Evolutionary conservation across 352 stramenopile species (phyloP).

Genomic region (Vaucheria bursata): DNA sequence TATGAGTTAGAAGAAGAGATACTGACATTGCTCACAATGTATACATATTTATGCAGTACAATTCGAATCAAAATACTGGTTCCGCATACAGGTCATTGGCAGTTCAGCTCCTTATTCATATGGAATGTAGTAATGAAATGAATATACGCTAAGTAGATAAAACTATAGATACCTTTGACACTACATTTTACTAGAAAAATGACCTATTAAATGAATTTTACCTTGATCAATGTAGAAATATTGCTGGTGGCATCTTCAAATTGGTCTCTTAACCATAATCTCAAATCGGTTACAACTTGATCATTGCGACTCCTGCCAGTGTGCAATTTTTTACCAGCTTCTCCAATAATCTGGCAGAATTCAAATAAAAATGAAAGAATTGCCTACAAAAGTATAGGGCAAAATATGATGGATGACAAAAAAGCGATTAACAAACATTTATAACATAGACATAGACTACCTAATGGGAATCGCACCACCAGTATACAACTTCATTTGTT

Average conservation of each 20-base stretch:
- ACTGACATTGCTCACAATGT: too few relatives aligned
- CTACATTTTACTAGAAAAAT: too few relatives aligned
- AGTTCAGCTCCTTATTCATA: background rate
- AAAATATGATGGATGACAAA: too few relatives aligned
- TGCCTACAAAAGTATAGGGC: too few relatives aligned
- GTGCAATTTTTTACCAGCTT: conserved; percentile 92
- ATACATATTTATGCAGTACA: too few relatives aligned
- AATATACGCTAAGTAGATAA: too few relatives aligned
- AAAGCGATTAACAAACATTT: too few relatives aligned
- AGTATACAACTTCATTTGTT: background rate
- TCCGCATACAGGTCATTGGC: background rate
- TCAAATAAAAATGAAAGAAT: too few relatives aligned
- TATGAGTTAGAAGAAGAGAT: too few relatives aligned
- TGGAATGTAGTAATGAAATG: too few relatives aligned
- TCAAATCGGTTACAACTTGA: conserved; percentile 72
- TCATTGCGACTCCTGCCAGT: conserved; percentile 89
- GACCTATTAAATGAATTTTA: background rate
- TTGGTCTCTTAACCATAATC: conserved; percentile 37
- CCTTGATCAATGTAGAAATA: conserved; percentile 67
- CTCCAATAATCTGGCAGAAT: conserved; percentile 57
- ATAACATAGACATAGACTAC: background rate
- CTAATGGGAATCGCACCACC: background rate
- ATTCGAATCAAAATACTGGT: too few relatives aligned
- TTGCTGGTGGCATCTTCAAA: conserved; percentile 60
- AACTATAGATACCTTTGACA: too few relatives aligned